Evolutionary conservation across 768 basidiomycete species (phyloP), one percentile per base, ranked within the genome.

Genomic region (Pleurotus tuoliensis): DNA sequence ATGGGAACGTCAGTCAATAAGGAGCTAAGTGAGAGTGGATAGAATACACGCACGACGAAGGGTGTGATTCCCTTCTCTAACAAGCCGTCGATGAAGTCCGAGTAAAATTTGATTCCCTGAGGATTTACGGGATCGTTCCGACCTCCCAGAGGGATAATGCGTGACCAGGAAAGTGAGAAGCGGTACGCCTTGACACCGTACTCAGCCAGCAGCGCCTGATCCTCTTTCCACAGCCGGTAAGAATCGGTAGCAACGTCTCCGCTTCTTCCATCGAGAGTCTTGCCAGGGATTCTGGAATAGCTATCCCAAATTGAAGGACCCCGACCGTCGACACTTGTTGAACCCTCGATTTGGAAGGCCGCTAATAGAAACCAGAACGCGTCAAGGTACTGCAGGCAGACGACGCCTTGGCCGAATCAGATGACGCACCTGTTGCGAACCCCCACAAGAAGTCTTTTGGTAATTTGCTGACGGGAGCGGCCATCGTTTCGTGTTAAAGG

Each of bases 261-360:
- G 65, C 82, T 76, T 47, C 76, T 67, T 3, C 88, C 87, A 63
- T 89, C 89, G 55, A 78, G 66, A 4, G 86, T 88, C 73, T 87
- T 87, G 37, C 87, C 87, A 0, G 86, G 85, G 13, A 71, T 67
- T 52, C 80, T 78, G 24, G 83, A 76, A 68, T 87, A 89, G 66
- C 81, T 83, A 64, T 91, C 88, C 88, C 88, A 90, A 61, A 89
- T 82, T 13, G 84, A 85, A 63, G 82, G 82, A 8, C 84, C 85
- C 47, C 86, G 82, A 12, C 84, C 83, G 57, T 82, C 84, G 15
- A 72, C 75, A 52, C 78, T 67, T 18, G 78, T 73, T 0, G 86
- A 84, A 34, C 88, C 88, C 67, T 90, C 89, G 55, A 89, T 83
- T 72, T 90, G 88, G 69, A 88, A 89, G 57, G 80, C 73, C 20